These are phyloP conservation scores for Candida sanyaensis DNA, from an alignment of 1,139 yeast genomes.

Conservation along the genomic window DNA sequence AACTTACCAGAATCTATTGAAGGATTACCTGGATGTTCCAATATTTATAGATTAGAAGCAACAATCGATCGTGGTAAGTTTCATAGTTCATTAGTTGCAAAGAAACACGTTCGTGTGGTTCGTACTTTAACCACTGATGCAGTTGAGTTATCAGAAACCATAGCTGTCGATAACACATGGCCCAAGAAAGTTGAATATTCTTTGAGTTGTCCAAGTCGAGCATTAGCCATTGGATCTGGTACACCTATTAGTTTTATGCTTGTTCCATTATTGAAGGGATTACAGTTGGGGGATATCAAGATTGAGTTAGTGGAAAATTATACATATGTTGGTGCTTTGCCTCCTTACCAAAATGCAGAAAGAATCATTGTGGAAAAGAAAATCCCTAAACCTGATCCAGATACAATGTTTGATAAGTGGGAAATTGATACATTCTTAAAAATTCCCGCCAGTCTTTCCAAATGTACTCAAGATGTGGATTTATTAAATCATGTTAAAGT, in stretches of 20 bases:
- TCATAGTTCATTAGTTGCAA: conserved; percentile 61
- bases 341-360: conserved; percentile 61
- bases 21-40: conserved; percentile 82
- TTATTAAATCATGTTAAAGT: conserved; percentile 61
- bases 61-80: conserved; percentile 82
- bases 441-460: conserved; percentile 71
- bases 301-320: conserved; percentile 68
- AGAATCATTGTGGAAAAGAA: conserved; percentile 48
- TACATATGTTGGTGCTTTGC: conserved; percentile 59
- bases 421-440: conserved; percentile 59
- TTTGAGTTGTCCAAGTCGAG: conserved; percentile 82
- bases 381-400: conserved; percentile 23
- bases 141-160: conserved; percentile 85
- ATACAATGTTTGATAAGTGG: conserved; percentile 68
- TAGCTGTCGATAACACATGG: conserved; percentile 96
- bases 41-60: conserved; percentile 79
- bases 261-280: conserved; percentile 81
- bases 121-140: conserved; percentile 89
- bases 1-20: conserved; percentile 85
- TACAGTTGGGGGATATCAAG: conserved; percentile 70
- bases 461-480: conserved; percentile 85
- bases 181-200: conserved; percentile 91
- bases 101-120: conserved; percentile 78
- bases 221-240: conserved; percentile 85
- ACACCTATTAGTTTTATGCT: conserved; percentile 70